phyloP scores from a whole-genome alignment of 2,329 filamentous ascomycete genomes.

The Myotisia sp. region DNA sequence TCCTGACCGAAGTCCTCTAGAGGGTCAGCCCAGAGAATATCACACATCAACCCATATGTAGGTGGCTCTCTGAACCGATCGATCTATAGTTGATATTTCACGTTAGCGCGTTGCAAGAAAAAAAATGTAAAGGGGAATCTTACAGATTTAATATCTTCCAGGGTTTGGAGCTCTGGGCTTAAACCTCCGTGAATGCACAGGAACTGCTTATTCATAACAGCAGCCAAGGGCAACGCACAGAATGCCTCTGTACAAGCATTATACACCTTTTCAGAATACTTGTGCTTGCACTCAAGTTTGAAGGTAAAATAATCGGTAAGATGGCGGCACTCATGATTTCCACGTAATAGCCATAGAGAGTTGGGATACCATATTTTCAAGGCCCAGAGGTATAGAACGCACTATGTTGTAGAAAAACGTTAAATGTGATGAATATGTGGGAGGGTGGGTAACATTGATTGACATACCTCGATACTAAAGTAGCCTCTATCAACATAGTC shows the following conservation, averaged over 20 bases:
- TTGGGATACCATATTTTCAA: conserved; percentile 99
- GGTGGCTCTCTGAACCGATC: conserved; percentile 96
- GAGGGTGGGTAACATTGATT: conserved; percentile 6
- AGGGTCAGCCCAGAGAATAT: conserved; percentile 96
- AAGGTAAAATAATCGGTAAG: conserved; percentile 99
- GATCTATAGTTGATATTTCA: conserved; percentile 44
- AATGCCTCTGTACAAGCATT: conserved; percentile 98
- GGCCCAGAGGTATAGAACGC: conserved; percentile 92
- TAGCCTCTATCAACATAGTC: conserved; percentile 98
- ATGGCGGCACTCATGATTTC: conserved; percentile 97
- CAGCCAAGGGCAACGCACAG: conserved; percentile 81
- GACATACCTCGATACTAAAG: conserved; percentile 77
- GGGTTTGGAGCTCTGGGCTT: conserved; percentile 86
- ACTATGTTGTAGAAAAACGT: conserved; percentile 40
- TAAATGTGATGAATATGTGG: conserved; percentile 18
- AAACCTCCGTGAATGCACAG: conserved; percentile 94
- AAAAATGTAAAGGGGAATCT: conserved; percentile 21
- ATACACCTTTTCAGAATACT: conserved; percentile 91
- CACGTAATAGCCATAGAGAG: conserved; percentile 88
- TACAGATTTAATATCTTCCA: conserved; percentile 84
- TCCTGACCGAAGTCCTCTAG: conserved; percentile 97
- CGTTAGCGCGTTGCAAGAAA: conserved; percentile 1
- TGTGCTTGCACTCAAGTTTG: conserved; percentile 99
- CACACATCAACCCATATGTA: conserved; percentile 96
- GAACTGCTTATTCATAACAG: conserved; percentile 99